These are phyloP conservation scores for Cinchona pubescens DNA, from an alignment of 257 asterid species.

Conservation along the genomic window DNA sequence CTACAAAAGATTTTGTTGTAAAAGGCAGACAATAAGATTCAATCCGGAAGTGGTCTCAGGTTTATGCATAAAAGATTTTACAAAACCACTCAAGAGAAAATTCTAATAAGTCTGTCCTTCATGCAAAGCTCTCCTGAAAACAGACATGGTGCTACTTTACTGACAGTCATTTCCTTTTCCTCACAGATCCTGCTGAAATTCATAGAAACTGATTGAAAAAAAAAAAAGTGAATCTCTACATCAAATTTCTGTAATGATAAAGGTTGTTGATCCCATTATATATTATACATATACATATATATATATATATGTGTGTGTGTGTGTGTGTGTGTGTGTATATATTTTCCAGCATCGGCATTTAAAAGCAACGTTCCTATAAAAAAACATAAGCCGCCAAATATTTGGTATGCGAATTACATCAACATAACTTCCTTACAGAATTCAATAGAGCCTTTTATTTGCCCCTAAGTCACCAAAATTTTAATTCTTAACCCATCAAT, in stretches of 20 bases:
- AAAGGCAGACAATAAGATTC: not conserved
- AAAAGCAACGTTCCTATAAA: not conserved
- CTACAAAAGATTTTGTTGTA: not conserved
- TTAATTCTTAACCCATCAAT: not conserved
- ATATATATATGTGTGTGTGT: too few relatives aligned
- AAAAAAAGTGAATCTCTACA: not conserved
- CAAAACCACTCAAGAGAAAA: not conserved
- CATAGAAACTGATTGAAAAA: not conserved
- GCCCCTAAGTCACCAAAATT: not conserved
- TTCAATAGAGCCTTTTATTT: not conserved
- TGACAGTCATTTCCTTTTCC: not conserved
- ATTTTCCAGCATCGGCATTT: not conserved
- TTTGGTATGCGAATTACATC: not conserved
- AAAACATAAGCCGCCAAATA: not conserved
- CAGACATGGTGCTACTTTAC: not conserved
- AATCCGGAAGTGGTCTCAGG: not conserved
- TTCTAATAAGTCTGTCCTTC: not conserved
- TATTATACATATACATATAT: too few relatives aligned
- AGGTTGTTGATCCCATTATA: not conserved
- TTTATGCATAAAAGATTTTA: not conserved
- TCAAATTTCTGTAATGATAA: not conserved
- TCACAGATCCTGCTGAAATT: not conserved
- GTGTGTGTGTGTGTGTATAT: too few relatives aligned
- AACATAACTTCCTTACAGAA: not conserved
- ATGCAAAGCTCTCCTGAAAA: not conserved